Conservation (phyloP, 306 rosid species). For the Trifolium subterraneum region DNA sequence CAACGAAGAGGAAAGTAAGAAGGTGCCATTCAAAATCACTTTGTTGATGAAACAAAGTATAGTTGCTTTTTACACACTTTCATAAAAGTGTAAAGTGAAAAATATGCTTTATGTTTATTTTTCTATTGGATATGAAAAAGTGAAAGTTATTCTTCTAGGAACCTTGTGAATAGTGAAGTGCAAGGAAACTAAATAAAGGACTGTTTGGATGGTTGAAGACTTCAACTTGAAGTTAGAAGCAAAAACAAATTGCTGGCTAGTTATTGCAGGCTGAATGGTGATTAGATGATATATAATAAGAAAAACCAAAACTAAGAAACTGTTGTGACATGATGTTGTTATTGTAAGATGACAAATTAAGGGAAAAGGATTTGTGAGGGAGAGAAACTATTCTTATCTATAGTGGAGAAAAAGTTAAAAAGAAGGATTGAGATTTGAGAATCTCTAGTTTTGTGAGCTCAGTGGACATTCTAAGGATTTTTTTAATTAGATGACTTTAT, state of each 20-base stretch:
- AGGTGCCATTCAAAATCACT: slow-evolving; percentile 49
- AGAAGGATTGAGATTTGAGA: slow-evolving; percentile 59
- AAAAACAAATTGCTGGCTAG: slow-evolving; percentile 9
- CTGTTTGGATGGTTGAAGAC: neutral
- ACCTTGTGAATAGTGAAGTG: slow-evolving; percentile 34
- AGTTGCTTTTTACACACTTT: slow-evolving; percentile 36
- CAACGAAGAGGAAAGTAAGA: slow-evolving; percentile 80
- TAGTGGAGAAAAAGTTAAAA: slow-evolving; percentile 53
- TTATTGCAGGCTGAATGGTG: slow-evolving; percentile 3
- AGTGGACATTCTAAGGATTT: slow-evolving; percentile 19
- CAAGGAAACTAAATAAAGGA: neutral
- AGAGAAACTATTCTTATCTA: slow-evolving; percentile 27
- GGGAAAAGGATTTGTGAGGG: slow-evolving; percentile 52
- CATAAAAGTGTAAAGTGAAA: slow-evolving; percentile 34
- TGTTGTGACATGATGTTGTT: neutral
- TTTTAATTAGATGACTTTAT: slow-evolving; percentile 1
- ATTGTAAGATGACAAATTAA: slow-evolving; percentile 41
- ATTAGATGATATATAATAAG: neutral
- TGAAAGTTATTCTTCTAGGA: slow-evolving; percentile 30
- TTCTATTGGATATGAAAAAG: slow-evolving; percentile 22
- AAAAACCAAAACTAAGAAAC: slow-evolving; percentile 3
- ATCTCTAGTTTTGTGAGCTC: slow-evolving; percentile 59
- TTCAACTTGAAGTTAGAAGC: slow-evolving; percentile 5
- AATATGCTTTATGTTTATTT: slow-evolving; percentile 25
- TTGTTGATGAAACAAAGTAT: neutral